Evolutionary conservation across 371 early-diverging fungal species (phyloP).

Genomic region (Haplosporangium sp.): DNA sequence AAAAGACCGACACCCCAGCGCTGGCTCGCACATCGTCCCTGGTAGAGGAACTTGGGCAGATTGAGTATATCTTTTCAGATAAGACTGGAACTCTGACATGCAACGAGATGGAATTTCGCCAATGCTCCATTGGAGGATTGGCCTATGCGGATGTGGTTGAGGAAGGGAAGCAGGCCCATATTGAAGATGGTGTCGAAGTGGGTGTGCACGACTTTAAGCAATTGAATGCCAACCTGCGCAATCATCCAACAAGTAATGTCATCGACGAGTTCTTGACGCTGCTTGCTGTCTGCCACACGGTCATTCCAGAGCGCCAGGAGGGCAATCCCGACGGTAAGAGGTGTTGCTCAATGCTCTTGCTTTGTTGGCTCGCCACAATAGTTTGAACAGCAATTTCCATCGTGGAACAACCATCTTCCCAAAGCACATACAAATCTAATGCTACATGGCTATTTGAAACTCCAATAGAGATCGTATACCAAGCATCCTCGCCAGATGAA

Average conservation of each 20-base stretch:
- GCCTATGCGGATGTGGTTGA: slow-evolving; percentile 82
- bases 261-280: slow-evolving; percentile 83
- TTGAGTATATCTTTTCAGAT: slow-evolving; percentile 94
- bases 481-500: slow-evolving; percentile 84
- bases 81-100: slow-evolving; percentile 97
- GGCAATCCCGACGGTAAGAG: slow-evolving; percentile 60
- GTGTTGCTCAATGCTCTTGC: no score
- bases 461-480: slow-evolving; percentile 46
- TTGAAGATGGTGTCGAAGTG: slow-evolving; percentile 71
- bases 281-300: slow-evolving; percentile 96
- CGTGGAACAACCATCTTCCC: no score
- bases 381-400: no score
- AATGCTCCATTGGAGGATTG: slow-evolving; percentile 82
- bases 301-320: slow-evolving; percentile 89
- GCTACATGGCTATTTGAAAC: not conserved
- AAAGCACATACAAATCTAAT: no score
- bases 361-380: no score
- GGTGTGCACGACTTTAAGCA: slow-evolving; percentile 77
- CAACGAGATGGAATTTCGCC: slow-evolving; percentile 87
- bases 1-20: slow-evolving; percentile 4
- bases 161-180: slow-evolving; percentile 74
- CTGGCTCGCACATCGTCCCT: slow-evolving; percentile 75
- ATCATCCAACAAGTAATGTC: slow-evolving; percentile 70
- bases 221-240: slow-evolving; percentile 70
- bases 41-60: slow-evolving; percentile 94